Evolutionary conservation across 352 stramenopile species (phyloP), one percentile per base, ranked within the genome.

Genomic region (Globisporangium alternatum): DNA sequence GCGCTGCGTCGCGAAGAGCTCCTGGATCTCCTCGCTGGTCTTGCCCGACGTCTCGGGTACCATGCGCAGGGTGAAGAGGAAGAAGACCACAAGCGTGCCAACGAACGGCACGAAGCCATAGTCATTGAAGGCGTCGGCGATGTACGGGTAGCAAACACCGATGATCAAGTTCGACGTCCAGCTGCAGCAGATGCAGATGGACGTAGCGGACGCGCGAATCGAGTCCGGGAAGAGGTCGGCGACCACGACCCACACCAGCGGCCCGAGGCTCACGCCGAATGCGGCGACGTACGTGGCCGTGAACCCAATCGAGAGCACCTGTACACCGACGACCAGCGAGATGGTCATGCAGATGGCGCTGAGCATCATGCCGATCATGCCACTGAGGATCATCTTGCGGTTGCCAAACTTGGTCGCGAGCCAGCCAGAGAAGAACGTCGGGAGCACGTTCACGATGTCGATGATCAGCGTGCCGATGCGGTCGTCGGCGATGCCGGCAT

Each of bases 221-320:
- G 73, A 77, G 37, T 83, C 71, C 21, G 86, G 80, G 44, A 86
- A 89, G 56, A 85, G 70, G 56, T 28, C 25, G 25, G 1, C 25
- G 25, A 28, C 25, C 25, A 28, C 25, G 25, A 2, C 25, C 25
- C 25, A 91, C n/a, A 87, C 69, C 31, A 90, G 69, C 39, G 86
- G 86, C 3, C 80, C 83, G 33, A 91, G 68, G 41, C 83, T 87
- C 60, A 85, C 74, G 59, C 78, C 83, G 51, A 87, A 88, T 5
- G 75, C 81, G 31, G 75, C 81, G 37, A 93, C 76, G 48, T 85
- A 86, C 21, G 74, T 70, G 10, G 76, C 60, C 64, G 81, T 88
- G 63, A 89, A 88, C 48, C 86, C 61, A 64, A 84, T 80, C 1
- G 78, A 72, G 44, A 87, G 37, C 55, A 48, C 62, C 17, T 66